phyloP scores from a whole-genome alignment of 2,329 filamentous ascomycete species.

The Grosmannia huntii region DNA sequence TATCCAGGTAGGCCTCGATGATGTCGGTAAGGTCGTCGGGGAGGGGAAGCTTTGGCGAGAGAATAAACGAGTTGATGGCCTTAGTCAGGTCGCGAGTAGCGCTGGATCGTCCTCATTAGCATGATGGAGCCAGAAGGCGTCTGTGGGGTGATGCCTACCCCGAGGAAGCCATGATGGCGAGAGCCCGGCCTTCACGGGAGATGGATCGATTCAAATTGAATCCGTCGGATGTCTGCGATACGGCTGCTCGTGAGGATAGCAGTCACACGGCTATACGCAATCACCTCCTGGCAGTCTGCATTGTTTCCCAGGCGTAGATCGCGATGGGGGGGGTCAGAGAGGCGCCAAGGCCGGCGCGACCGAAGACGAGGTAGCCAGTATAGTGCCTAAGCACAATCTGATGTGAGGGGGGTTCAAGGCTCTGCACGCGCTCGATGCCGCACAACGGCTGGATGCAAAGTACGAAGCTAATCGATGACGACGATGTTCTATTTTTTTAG shows the following conservation, averaged over 20 bases:
- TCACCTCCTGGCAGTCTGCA: neutral
- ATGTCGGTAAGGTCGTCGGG: constrained; percentile 50
- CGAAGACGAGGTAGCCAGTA: neutral
- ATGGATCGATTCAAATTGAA: neutral
- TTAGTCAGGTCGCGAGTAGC: constrained; percentile 50
- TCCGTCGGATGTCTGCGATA: neutral
- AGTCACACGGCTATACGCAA: neutral
- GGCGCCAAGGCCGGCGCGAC: neutral
- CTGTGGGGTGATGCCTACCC: neutral
- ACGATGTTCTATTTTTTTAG: neutral
- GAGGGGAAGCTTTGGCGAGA: constrained; percentile 44
- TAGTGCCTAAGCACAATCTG: neutral
- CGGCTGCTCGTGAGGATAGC: neutral
- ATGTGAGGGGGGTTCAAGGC: neutral
- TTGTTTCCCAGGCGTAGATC: neutral
- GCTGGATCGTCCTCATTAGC: constrained; percentile 19
- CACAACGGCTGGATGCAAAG: neutral
- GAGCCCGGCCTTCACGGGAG: neutral
- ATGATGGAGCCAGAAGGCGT: neutral
- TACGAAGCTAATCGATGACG: neutral
- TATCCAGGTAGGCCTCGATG: constrained; percentile 55
- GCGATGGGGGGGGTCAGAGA: neutral
- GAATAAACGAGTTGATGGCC: constrained; percentile 38
- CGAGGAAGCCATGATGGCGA: neutral
- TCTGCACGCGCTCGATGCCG: neutral